Evolutionary conservation across 768 basidiomycete species (phyloP), one percentile per base, ranked within the genome.

Genomic region (Lactarius hatsudake): DNA sequence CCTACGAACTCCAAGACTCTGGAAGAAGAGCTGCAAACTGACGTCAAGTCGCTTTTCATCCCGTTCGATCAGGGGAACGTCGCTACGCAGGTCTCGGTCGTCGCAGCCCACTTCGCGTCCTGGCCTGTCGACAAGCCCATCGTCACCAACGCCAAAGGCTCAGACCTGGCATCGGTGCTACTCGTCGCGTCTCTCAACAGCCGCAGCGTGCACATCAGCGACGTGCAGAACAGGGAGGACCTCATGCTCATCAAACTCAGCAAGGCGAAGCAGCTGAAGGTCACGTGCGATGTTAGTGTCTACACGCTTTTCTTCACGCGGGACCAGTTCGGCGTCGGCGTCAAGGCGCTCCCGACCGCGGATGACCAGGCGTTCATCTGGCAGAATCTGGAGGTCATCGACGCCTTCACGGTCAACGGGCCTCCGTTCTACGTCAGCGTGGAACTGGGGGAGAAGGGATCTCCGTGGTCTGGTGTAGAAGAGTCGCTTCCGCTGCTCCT

Each of bases 61-160:
- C 90, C 94, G 2, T 90, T 91, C 81, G 83, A 83, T 70, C 78
- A 76, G 18, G 79, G 77, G 26, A 74, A 79, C 4, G 72, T 79
- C 0, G 77, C 82, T 13, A 82, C 84, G 8, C 85, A 88, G 57
- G 81, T 97, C 61, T 84, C 93, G 20, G 83, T 83, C 13, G 86
- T 96, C 59, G 93, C 96, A 1, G 83, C 86, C 13, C 93, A 97
- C 76, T 97, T 99, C 75, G 83, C 91, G 8, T 82, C 89, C 1
- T 98, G 97, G 96, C 90, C 96, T 0, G 71, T 78, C 4, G 93
- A 97, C 72, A 96, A 94, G 79, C 89, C 89, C n/a, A 93, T 99
- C 74, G 82, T 98, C 63, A 95, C 96, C 3, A 90, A 98, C 74
- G 96, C 97, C 26, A 89, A 90, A 74, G 90, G 93, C 15, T 89